Base-by-base conservation (phyloP, 2,329 filamentous ascomycete genomes). In the Phyllosticta ampelicida region DNA sequence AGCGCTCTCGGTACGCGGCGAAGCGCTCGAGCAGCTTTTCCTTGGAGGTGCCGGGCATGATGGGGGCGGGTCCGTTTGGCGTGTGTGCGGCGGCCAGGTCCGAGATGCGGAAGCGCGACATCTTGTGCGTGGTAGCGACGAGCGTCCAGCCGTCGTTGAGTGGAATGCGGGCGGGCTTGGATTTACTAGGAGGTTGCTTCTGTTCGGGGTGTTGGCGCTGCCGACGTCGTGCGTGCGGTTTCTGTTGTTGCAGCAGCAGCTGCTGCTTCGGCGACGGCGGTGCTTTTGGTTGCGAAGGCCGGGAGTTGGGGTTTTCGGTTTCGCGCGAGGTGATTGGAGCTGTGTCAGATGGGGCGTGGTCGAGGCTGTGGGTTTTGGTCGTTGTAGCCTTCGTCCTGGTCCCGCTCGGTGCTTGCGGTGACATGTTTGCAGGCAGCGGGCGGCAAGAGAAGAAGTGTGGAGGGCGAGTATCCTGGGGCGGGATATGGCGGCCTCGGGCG, bases 141-240 rank as follows among this genome's bases (percentile, higher is more conserved):
- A 72, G 64, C 2, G 67, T 72, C 71, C 71, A 73, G 3, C 70
- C 71, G 62, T 72, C 70, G 0, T 63, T 64, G 13, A 64, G 61
- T 13, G 63, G 61, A 5, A 72, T 61, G 54, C 68, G 60, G 51
- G 64, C 65, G 53, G 68, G 64, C 61, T 70, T 71, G 58, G 68
- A 44, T 44, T 44, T 44, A 4, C 36, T 44, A 16, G 64, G 55
- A 26, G 48, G 18, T 28, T 20, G 51, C 13, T 28, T 20, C 3
- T 23, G 55, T 23, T 26, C 18, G 55, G 52, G 28, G 30, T 21
- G 23, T 5, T 10, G 36, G 49, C 23, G 23, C 4, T 26, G 20
- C 2, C 44, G 48, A 21, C 10, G 48, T 2, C 19, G 19, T 48
- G 54, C 19, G 29, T 9, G 49, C 5, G 48, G 11, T 19, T n/a